phyloP scores from a whole-genome alignment of 352 stramenopile genomes.

The Pythium rhizo-oryzae region DNA sequence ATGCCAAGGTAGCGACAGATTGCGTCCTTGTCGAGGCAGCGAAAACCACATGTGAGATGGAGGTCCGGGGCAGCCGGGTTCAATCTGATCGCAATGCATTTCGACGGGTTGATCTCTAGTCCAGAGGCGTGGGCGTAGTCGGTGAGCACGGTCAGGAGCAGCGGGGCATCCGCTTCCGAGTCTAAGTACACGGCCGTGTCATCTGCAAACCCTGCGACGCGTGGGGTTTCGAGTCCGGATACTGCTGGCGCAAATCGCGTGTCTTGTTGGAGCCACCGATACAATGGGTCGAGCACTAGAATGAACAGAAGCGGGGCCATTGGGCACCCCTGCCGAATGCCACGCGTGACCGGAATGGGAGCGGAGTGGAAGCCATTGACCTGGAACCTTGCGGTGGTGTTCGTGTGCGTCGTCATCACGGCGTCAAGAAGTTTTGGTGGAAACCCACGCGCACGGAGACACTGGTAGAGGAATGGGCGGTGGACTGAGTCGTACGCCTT shows the following conservation, averaged over 20 bases:
- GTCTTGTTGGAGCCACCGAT: not conserved
- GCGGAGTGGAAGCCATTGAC: not conserved
- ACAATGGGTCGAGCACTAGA: conserved; percentile 2
- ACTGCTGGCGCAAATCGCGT: not conserved
- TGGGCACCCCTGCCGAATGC: conserved; percentile 18
- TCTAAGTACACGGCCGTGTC: not conserved
- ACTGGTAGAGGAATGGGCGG: not conserved
- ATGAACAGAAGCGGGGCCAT: conserved; percentile 17
- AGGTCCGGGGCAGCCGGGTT: not conserved
- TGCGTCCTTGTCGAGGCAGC: not conserved
- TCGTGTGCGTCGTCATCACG: not conserved
- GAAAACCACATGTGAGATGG: not conserved
- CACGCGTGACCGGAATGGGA: not conserved
- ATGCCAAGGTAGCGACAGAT: not conserved
- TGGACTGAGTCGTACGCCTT: conserved; percentile 20
- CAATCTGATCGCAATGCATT: not conserved
- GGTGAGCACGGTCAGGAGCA: not conserved
- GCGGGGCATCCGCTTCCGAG: not conserved
- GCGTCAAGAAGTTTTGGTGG: not conserved
- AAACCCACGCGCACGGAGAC: not conserved
- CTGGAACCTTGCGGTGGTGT: not conserved
- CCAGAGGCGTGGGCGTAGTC: not conserved
- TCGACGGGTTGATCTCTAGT: not conserved
- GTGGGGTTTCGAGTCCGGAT: not conserved
- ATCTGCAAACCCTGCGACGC: not conserved